Conservation (phyloP, 495 filamentous ascomycete genomes). For the Daldinia concentrica region DNA sequence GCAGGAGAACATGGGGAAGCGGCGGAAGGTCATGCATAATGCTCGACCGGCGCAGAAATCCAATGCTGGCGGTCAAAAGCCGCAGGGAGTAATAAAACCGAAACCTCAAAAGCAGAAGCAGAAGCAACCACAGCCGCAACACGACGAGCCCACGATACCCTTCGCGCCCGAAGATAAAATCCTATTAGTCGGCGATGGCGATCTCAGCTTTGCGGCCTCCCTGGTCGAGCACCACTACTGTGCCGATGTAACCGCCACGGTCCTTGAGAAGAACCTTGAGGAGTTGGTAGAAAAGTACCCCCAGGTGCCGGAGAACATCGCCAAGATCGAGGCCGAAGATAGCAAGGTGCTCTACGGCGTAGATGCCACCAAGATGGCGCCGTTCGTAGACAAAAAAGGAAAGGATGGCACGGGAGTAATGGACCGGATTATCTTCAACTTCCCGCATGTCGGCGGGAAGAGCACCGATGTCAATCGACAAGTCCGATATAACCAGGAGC, state of each 20-base stretch:
- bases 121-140: slow-evolving; percentile 40
- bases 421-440: slow-evolving; percentile 90
- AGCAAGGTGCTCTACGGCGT: slow-evolving; percentile 70
- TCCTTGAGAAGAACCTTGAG: slow-evolving; percentile 55
- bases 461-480: slow-evolving; percentile 94
- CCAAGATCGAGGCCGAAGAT: slow-evolving; percentile 59
- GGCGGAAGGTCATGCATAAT: slow-evolving; percentile 45
- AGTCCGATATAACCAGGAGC: slow-evolving; percentile 89
- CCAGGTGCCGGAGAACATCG: slow-evolving; percentile 69
- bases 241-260: slow-evolving; percentile 65
- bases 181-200: slow-evolving; percentile 90
- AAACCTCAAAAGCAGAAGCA: slow-evolving; percentile 39
- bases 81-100: slow-evolving; percentile 25
- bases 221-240: slow-evolving; percentile 77
- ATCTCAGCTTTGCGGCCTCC: slow-evolving; percentile 88
- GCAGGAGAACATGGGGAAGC: slow-evolving; percentile 49
- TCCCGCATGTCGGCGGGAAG: slow-evolving; percentile 93
- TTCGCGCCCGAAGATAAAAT: slow-evolving; percentile 76
- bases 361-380: slow-evolving; percentile 76
- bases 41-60: slow-evolving; percentile 25
- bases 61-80: slow-evolving; percentile 17
- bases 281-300: slow-evolving; percentile 78
- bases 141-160: slow-evolving; percentile 71
- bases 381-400: slow-evolving; percentile 50
- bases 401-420: slow-evolving; percentile 59